Evolutionary conservation across 176 grass and related monocot genomes (phyloP).

Genomic region (Tillandsia fasciculata): DNA sequence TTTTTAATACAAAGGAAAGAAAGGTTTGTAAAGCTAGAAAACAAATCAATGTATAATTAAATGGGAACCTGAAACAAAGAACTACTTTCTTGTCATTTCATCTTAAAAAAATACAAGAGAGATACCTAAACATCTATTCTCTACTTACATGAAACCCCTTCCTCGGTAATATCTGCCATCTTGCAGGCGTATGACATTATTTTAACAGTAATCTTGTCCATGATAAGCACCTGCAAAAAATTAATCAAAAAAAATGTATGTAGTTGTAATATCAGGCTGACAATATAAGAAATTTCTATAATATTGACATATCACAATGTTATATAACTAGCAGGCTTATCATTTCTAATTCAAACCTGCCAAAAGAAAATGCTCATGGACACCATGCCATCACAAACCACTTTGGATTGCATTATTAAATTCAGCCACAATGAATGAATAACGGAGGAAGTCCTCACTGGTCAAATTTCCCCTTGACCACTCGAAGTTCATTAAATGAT

Average conservation of each 20-base stretch:
- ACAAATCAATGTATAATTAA: too few relatives aligned
- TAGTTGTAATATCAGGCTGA: background rate
- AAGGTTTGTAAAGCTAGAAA: too few relatives aligned
- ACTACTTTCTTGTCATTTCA: background rate
- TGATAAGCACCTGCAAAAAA: constrained; percentile 73
- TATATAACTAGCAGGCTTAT: background rate
- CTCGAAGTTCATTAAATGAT: background rate
- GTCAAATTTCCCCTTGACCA: too few relatives aligned
- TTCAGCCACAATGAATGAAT: too few relatives aligned
- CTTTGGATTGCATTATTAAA: too few relatives aligned
- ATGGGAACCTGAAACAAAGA: background rate
- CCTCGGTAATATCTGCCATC: constrained; percentile 81
- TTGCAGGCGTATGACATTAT: constrained; percentile 73
- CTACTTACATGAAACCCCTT: constrained; percentile 79
- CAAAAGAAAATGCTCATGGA: too few relatives aligned
- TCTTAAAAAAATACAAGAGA: constrained; percentile 5
- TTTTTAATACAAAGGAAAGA: too few relatives aligned
- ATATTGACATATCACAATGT: background rate
- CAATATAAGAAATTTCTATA: background rate
- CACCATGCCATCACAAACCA: too few relatives aligned
- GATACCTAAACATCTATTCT: background rate
- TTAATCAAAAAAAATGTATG: background rate
- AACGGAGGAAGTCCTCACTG: too few relatives aligned
- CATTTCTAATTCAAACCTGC: background rate
- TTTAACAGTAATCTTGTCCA: constrained; percentile 85